Evolutionary conservation across 2,329 filamentous ascomycete species (phyloP), one percentile per base, ranked within the genome.

Genomic region (Pseudogymnoascus sp.): DNA sequence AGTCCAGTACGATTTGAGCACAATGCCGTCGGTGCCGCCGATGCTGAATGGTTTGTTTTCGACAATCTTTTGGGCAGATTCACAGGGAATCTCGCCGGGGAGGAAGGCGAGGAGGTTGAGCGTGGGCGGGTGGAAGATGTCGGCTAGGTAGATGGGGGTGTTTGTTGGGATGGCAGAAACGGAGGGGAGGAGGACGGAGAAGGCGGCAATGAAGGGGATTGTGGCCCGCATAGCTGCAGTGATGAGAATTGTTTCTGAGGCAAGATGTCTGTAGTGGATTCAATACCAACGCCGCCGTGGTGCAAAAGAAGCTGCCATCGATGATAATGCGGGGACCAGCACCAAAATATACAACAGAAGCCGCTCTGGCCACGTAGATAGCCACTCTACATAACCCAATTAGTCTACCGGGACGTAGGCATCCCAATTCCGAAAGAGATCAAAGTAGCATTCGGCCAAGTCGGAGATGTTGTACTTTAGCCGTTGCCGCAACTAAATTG

Each of bases 101-200:
- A 57, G 50, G 50, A 57, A 57, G 50, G 50, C 50, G 4, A 57
- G 26, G 50, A 57, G 50, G 17, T 57, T 17, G 26, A 57, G 26
- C 13, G 50, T 33, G 9, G 50, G 50, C 1, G 50, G 50, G 50
- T 57, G 50, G 50, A 57, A 57, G n/a, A 57, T 57, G 13, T 57
- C 50, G 50, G 50, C 50, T 5, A 57, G 26, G 28, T 57, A 57
- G 50, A 57, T 57, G n/a, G 50, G 50, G n/a, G 50, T 57, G 50
- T 57, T 57, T 57, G 50, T 57, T 33, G 50, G 50, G 28, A 57
- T 57, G 50, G 50, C 50, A 4, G 50, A 1, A 6, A 33, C 11
- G 5, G 28, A 57, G 4, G 26, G 21, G 28, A 57, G 10, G 50
- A 57, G 26, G 26, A 57, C 10, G 8, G 50, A 57, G n/a, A 57